Evolutionary conservation across 192 early-diverging fungal genomes (phyloP).

Genomic region (Backusella luteola): DNA sequence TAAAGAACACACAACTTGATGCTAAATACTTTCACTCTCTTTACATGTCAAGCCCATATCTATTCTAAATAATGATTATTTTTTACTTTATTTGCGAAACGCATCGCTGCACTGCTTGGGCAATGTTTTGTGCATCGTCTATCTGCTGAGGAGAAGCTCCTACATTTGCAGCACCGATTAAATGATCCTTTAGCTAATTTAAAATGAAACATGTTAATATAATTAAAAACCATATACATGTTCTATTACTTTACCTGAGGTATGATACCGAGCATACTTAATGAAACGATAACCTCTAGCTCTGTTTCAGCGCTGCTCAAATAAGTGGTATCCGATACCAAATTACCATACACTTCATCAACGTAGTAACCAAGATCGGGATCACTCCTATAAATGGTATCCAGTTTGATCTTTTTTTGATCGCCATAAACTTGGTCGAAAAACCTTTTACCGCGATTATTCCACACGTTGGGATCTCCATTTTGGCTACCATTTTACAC

Average conservation of each 20-base stretch:
- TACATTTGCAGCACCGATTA: constrained; percentile 20
- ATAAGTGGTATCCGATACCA: constrained; percentile 13
- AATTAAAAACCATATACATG: not conserved
- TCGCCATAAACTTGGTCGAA: not conserved
- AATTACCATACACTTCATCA: constrained; percentile 21
- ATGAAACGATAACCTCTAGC: not conserved
- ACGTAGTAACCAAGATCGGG: not conserved
- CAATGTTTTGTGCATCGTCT: constrained; percentile 10
- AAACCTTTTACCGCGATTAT: not conserved
- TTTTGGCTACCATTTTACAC: not conserved
- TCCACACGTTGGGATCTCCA: not conserved
- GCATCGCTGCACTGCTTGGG: not conserved
- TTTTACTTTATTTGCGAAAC: constrained; percentile 6
- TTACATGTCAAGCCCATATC: not conserved
- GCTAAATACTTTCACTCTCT: not conserved
- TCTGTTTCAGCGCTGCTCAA: constrained; percentile 18
- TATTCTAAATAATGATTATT: not conserved
- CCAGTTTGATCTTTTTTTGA: not conserved
- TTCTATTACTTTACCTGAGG: constrained; percentile 14
- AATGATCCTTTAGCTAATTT: constrained; percentile 20
- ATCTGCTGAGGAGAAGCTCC: constrained; percentile 20
- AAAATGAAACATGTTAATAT: not conserved
- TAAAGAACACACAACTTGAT: not conserved
- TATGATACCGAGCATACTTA: not conserved
- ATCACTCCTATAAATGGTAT: not conserved